Conservation (phyloP, 1,139 yeast genomes). For the Geotrichum europaeum region DNA sequence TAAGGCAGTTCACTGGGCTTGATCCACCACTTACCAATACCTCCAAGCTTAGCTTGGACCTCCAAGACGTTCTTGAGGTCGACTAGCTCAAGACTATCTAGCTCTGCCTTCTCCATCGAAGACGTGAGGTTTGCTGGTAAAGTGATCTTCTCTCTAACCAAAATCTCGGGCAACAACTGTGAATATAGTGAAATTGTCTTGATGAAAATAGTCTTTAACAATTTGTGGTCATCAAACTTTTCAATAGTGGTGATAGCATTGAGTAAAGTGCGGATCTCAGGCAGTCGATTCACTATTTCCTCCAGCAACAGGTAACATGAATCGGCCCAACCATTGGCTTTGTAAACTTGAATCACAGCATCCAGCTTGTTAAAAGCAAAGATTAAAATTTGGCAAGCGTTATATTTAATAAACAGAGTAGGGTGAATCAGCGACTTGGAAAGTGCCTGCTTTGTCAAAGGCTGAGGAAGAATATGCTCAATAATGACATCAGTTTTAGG, state of each 20-base stretch:
- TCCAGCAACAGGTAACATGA: constrained; percentile 37
- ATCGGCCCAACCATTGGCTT: constrained; percentile 39
- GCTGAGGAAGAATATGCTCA: constrained; percentile 61
- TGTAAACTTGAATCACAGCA: constrained; percentile 37
- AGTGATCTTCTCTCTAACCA: constrained; percentile 19
- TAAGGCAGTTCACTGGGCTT: constrained; percentile 36
- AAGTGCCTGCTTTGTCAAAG: constrained; percentile 55
- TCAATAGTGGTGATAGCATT: constrained; percentile 37
- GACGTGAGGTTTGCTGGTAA: constrained; percentile 23
- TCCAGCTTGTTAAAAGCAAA: constrained; percentile 51
- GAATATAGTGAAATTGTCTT: constrained; percentile 24
- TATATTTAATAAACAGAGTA: constrained; percentile 54
- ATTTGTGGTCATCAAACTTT: constrained; percentile 29
- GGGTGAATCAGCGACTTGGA: constrained; percentile 53
- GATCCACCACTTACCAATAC: constrained; percentile 60
- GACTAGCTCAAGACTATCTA: constrained; percentile 29
- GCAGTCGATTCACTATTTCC: constrained; percentile 39
- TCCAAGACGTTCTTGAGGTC: constrained; percentile 31
- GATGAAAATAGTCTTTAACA: constrained; percentile 34
- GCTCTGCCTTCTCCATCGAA: constrained; percentile 18
- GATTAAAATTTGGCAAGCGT: constrained; percentile 55
- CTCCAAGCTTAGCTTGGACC: constrained; percentile 31
- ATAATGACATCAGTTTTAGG: constrained; percentile 32
- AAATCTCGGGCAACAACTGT: constrained; percentile 23
- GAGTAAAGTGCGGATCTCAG: constrained; percentile 42